Conservation (phyloP, 2,329 filamentous ascomycete genomes). For the Remersonia thermophila region DNA sequence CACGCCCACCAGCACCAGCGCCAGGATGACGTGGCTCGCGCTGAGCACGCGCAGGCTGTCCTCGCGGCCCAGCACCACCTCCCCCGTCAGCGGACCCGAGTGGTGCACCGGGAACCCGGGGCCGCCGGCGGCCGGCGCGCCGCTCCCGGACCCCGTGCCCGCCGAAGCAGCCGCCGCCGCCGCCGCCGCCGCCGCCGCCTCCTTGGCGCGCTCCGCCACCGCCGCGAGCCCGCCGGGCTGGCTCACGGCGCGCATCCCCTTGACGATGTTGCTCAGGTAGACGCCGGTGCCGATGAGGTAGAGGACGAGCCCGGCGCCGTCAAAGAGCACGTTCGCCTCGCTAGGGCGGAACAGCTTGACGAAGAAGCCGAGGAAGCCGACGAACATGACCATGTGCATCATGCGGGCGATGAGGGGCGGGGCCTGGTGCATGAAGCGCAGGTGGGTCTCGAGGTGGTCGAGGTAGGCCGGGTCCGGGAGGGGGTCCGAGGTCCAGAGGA, state of each 20-base stretch:
- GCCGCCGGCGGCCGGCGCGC: background rate
- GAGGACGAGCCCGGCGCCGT: constrained; percentile 65
- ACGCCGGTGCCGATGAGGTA: constrained; percentile 83
- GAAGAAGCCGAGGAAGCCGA: constrained; percentile 80
- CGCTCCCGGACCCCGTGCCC: background rate
- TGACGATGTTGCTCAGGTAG: constrained; percentile 93
- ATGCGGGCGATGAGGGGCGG: constrained; percentile 87
- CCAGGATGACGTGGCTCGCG: constrained; percentile 92
- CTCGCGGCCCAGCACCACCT: constrained; percentile 65
- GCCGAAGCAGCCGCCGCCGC: too few relatives aligned
- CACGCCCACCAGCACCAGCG: constrained; percentile 81
- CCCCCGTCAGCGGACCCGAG: constrained; percentile 36
- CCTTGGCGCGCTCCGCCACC: background rate
- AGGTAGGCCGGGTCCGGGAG: constrained; percentile 55
- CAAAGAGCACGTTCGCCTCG: constrained; percentile 93
- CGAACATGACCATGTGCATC: constrained; percentile 81
- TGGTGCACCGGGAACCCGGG: constrained; percentile 25
- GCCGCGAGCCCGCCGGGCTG: constrained; percentile 6
- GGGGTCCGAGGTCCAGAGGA: constrained; percentile 63
- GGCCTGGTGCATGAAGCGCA: constrained; percentile 80
- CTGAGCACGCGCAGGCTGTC: constrained; percentile 84
- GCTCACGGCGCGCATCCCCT: constrained; percentile 76
- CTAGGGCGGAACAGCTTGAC: constrained; percentile 88
- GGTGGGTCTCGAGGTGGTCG: constrained; percentile 75
- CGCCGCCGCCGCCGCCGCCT: background rate